These are phyloP conservation scores for Neofusicoccum laricinum DNA, from an alignment of 2,329 filamentous ascomycete genomes.

Conservation along the genomic window DNA sequence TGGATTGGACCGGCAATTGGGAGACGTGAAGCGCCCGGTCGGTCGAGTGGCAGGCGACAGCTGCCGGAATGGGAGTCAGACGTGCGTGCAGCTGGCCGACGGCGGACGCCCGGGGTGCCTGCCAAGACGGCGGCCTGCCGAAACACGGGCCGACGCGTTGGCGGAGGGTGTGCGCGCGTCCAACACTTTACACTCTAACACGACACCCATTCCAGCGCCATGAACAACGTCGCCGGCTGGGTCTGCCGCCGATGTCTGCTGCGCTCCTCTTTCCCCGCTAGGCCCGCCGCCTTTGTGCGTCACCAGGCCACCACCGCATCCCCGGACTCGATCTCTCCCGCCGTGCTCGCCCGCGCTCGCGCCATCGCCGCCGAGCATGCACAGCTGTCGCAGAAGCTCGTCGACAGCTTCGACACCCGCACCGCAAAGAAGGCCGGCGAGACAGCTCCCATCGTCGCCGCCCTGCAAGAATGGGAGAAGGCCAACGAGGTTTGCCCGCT, in stretches of 20 bases:
- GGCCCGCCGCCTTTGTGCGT: background rate
- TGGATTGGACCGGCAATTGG: background rate
- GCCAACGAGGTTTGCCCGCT: conserved; percentile 51
- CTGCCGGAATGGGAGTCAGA: no score
- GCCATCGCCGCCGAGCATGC: conserved; percentile 55
- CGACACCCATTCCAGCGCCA: background rate
- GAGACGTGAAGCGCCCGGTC: background rate
- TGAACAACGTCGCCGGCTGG: conserved; percentile 12
- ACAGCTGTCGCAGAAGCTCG: conserved; percentile 50
- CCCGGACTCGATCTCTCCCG: conserved; percentile 47
- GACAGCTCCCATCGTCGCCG: conserved; percentile 50
- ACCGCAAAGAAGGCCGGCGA: conserved; percentile 59
- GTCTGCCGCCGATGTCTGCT: conserved; percentile 10
- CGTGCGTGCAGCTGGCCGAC: no score
- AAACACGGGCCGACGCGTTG: background rate
- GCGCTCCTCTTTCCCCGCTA: background rate
- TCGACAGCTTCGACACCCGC: conserved; percentile 53
- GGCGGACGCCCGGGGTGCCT: background rate
- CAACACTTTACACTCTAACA: background rate
- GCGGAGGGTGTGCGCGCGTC: background rate
- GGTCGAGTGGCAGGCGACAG: background rate
- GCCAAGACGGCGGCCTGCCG: background rate
- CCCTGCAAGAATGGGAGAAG: conserved; percentile 57
- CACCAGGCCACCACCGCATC: conserved; percentile 1
- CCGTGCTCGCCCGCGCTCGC: conserved; percentile 56